phyloP scores from a whole-genome alignment of 1,284 basidiomycete species.

The Marasmius sp. region DNA sequence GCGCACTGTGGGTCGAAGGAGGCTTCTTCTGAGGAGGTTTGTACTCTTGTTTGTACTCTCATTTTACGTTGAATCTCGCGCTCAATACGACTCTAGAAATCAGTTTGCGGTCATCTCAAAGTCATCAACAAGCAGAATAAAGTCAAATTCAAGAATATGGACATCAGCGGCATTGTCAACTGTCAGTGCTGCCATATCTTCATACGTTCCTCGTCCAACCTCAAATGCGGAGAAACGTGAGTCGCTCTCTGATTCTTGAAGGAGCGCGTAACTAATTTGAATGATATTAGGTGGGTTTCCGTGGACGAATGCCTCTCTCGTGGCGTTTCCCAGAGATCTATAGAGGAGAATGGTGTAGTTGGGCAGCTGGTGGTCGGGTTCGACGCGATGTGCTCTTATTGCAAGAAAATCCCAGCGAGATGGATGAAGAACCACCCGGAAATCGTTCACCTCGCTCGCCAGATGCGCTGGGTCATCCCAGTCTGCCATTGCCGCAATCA shows the following conservation, averaged over 20 bases:
- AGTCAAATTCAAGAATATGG: neutral
- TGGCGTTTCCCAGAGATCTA: neutral
- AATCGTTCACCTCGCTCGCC: neutral
- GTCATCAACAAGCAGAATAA: neutral
- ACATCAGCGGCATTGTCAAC: slow-evolving; percentile 1
- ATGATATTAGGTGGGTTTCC: neutral
- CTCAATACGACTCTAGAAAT: no score
- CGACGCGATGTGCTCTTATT: neutral
- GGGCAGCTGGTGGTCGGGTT: neutral
- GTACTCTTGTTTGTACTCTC: neutral
- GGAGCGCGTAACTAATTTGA: no score
- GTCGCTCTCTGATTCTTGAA: neutral
- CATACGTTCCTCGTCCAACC: neutral
- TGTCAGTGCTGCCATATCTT: neutral
- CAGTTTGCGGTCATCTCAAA: neutral
- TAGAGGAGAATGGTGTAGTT: neutral
- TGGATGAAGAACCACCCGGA: neutral
- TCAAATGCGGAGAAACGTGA: neutral
- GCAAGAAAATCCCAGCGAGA: neutral
- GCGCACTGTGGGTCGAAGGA: neutral
- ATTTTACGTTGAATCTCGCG: neutral
- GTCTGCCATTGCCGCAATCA: slow-evolving; percentile 5
- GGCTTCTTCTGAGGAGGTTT: neutral
- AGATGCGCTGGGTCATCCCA: neutral
- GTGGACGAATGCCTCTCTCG: neutral